Base-by-base conservation (phyloP, 2,329 filamentous ascomycete genomes). In the Monosporascus sp. region DNA sequence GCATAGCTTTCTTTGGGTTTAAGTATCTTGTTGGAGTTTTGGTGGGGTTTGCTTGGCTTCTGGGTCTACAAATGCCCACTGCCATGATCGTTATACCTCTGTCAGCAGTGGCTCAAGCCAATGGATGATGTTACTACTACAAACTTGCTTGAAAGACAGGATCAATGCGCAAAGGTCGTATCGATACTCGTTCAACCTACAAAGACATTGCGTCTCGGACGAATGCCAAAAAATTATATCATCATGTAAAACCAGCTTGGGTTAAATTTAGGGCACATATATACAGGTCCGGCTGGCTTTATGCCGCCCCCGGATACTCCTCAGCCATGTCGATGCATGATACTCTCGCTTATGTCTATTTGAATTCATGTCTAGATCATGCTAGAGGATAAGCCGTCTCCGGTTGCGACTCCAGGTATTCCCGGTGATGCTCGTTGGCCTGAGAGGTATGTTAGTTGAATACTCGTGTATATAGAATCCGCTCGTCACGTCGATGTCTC, bases 371-470 rank as follows among this genome's bases (percentile, higher is more conserved):
- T 49, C 37, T 37, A 16, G 46, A 55, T 73, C 68, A 79, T 70
- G 75, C 80, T 53, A 97, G 81, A 40, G 93, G 93, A 72, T 94
- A 96, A 58, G 89, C 85, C 19, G 89, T 91, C 61, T 83, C 76
- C 31, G 91, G 87, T 17, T 93, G 81, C 53, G 92, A 86, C 75
- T 97, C 84, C 61, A 97, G 84, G 70, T 91, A 84, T 70, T 87
- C 80, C 69, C 90, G 84, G 79, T 97, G 85, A 68, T 95, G 88
- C 72, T 96, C 91, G 69, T 97, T 85, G 58, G 93, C 93, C 93
- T 97, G 57, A 41, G 41, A 40, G n/a, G 9, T 7, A 17, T 35
- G 49, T 68, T 61, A 68, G 63, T 54, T 53, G 49, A 50, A 55
- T n/a, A 52, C 55, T 52, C 43, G 46, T 51, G 44, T 7, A n/a